phyloP scores from a whole-genome alignment of 139 green algal species.

The Picochlorum sp. region DNA sequence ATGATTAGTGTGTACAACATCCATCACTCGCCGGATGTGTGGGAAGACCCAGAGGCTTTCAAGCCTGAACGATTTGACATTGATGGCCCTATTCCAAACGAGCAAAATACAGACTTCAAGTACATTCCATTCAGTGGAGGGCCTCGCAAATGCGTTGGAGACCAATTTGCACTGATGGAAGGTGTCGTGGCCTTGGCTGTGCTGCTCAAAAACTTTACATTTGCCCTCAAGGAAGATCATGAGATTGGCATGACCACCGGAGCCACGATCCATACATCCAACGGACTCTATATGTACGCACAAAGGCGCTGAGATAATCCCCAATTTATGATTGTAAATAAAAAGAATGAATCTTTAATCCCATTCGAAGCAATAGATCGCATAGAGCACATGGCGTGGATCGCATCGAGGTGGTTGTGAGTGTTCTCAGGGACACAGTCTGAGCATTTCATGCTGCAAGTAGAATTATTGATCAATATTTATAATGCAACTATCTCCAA shows the following conservation, averaged over 20 bases:
- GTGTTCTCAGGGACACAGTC: no score
- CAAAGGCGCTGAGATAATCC: constrained; percentile 20
- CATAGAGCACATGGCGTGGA: no score
- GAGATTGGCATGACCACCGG: constrained; percentile 93
- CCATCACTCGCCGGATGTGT: constrained; percentile 68
- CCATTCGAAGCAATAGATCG: no score
- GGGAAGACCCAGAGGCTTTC: constrained; percentile 78
- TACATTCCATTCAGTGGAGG: constrained; percentile 80
- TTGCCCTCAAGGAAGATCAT: constrained; percentile 59
- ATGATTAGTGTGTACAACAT: constrained; percentile 99
- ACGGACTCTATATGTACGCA: constrained; percentile 79
- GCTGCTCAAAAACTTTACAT: constrained; percentile 72
- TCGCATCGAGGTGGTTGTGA: no score
- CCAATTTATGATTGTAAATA: background rate
- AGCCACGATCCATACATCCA: constrained; percentile 85
- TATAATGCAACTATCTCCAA: no score
- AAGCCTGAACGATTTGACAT: constrained; percentile 87
- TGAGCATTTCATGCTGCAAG: no score
- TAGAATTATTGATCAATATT: no score
- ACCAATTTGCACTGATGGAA: constrained; percentile 97
- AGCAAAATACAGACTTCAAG: constrained; percentile 93
- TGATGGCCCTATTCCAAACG: constrained; percentile 81
- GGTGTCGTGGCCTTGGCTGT: constrained; percentile 72
- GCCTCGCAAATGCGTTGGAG: constrained; percentile 91
- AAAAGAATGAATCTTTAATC: no score